Evolutionary conservation across 805 yeast species (phyloP), one percentile per base, ranked within the genome.

Genomic region (Saccharomycopsis vini): DNA sequence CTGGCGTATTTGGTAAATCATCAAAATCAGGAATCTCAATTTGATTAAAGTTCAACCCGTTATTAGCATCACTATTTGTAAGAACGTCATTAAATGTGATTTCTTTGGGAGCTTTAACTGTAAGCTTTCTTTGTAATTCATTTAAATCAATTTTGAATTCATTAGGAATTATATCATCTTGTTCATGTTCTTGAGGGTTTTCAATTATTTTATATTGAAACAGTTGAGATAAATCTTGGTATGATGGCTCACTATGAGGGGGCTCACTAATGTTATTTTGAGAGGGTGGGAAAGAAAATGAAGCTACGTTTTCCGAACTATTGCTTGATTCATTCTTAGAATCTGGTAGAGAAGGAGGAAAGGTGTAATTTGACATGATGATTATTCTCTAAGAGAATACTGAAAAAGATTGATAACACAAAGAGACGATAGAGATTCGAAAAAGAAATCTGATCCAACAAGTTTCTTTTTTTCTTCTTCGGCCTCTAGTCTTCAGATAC

Each of bases 21-120:
- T 46, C 50, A 22, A 46, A 39, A 23, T 40, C 46, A 12, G 50
- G 50, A 26, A 46, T 46, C 24, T 42, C 50, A 19, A 46, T 46
- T 31, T 46, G 50, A n/a, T 34, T 40, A 30, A 45, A 41, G 5
- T 20, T 16, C 12, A 10, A 15, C 5, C 33, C 18, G 10, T 30
- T 12, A 24, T 24, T 24, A n/a, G 29, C 31, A 36, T 18, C 15
- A 18, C 26, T 3, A 36, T 26, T 15, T 23, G 28, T 15, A 39
- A 39, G 20, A 19, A 19, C n/a, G n/a, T n/a, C n/a, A n/a, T n/a
- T n/a, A n/a, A n/a, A n/a, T n/a, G n/a, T n/a, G n/a, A n/a, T n/a
- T 22, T 29, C 29, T 13, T 6, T 7, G 6, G 29, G 29, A 7
- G 28, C 36, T 15, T 36, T 34, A 23, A 44, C 18, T 15, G 43